Evolutionary conservation across 495 filamentous ascomycete genomes (phyloP).

Genomic region (Tuber brumale): DNA sequence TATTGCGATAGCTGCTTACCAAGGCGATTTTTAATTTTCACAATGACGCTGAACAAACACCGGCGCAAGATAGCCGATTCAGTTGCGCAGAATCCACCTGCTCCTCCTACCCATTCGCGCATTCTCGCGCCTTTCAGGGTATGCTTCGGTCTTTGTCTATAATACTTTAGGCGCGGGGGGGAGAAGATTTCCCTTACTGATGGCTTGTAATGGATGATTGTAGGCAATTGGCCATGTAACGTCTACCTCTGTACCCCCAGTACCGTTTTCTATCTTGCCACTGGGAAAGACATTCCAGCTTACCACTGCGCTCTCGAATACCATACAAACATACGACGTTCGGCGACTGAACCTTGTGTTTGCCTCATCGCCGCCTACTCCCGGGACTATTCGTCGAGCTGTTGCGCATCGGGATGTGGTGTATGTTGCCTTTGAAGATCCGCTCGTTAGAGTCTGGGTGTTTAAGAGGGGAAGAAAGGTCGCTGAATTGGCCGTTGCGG

Average conservation of each 20-base stretch:
- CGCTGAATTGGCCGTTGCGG: conserved; percentile 53
- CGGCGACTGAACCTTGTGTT: conserved; percentile 84
- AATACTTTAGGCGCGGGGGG: not conserved
- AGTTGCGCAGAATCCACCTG: conserved; percentile 22
- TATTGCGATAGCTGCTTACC: not conserved
- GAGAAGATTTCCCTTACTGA: conserved; percentile 15
- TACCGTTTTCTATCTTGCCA: conserved; percentile 81
- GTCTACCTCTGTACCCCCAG: conserved; percentile 55
- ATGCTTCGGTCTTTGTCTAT: conserved; percentile 42
- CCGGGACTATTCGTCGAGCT: conserved; percentile 75
- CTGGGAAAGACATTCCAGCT: conserved; percentile 92
- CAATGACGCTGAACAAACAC: conserved; percentile 35
- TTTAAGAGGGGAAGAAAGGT: conserved; percentile 90
- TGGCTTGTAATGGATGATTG: conserved; percentile 18
- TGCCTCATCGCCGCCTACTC: conserved; percentile 81
- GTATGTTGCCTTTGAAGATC: conserved; percentile 68
- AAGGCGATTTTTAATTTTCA: not conserved
- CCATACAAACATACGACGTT: conserved; percentile 90
- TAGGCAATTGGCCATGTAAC: conserved; percentile 91
- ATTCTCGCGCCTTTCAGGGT: conserved; percentile 91
- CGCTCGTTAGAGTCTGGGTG: conserved; percentile 71
- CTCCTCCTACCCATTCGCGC: conserved; percentile 49
- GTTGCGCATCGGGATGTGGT: conserved; percentile 80
- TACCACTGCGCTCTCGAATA: conserved; percentile 83
- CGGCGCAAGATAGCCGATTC: conserved; percentile 25